These are phyloP conservation scores for Lotus japonicus DNA, from an alignment of 306 rosid genomes.

Conservation along the genomic window DNA sequence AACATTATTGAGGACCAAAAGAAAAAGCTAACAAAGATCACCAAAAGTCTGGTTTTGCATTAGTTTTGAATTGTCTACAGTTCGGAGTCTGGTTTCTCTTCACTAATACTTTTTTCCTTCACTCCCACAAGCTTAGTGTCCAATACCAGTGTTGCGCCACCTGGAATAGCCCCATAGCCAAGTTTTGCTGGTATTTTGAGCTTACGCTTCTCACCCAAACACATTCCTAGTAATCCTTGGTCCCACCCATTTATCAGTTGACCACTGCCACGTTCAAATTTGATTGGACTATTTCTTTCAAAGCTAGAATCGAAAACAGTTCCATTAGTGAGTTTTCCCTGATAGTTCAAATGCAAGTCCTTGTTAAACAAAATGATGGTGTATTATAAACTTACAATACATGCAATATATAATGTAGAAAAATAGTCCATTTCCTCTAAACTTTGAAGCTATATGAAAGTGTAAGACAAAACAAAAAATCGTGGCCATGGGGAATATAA, in stretches of 20 bases:
- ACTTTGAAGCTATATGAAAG: too few species aligned
- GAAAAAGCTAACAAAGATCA: not conserved
- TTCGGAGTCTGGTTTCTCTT: constrained; percentile 23
- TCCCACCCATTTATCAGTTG: constrained; percentile 99
- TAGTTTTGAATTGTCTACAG: constrained; percentile 27
- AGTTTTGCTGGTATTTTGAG: constrained; percentile 89
- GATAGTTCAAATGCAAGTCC: too few species aligned
- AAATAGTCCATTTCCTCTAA: too few species aligned
- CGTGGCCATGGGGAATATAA: too few species aligned
- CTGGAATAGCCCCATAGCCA: constrained; percentile 95
- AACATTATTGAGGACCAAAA: constrained; percentile 16
- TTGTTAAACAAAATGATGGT: too few species aligned
- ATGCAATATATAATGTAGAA: too few species aligned
- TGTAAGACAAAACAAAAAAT: too few species aligned
- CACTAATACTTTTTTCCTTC: constrained; percentile 36
- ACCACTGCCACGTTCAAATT: constrained; percentile 86
- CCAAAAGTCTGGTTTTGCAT: not conserved
- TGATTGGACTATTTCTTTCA: constrained; percentile 80
- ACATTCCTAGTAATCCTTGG: constrained; percentile 92
- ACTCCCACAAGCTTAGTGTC: constrained; percentile 94
- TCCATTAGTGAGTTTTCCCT: constrained; percentile 98
- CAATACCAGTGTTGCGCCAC: constrained; percentile 92
- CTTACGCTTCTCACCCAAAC: constrained; percentile 95
- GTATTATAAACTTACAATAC: too few species aligned
- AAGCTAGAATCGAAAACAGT: constrained; percentile 96